Evolutionary conservation across 139 green algal species (phyloP).

Genomic region (Astrephomene gubernaculifera): DNA sequence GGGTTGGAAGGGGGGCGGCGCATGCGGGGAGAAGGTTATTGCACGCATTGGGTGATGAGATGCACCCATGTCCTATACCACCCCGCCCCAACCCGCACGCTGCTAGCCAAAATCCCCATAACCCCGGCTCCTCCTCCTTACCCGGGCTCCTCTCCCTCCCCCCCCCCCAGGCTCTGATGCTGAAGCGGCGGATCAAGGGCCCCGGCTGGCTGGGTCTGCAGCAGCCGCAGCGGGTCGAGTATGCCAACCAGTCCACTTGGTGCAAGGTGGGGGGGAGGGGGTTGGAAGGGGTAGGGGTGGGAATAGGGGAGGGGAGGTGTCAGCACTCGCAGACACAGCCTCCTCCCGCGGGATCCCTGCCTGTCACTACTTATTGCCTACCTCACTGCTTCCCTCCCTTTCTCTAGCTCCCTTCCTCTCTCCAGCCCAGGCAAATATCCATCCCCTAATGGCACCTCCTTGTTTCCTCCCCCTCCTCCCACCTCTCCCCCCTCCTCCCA

Average conservation of each 20-base stretch:
- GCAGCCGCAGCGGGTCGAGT: constrained; percentile 51
- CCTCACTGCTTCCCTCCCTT: too few species aligned
- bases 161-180: constrained; percentile 65
- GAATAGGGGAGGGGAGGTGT: background rate
- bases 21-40: too few species aligned
- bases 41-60: too few species aligned
- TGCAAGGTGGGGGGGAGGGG: constrained; percentile 71
- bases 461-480: background rate
- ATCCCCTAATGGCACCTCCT: too few species aligned
- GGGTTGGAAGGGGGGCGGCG: too few species aligned
- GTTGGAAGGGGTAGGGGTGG: background rate
- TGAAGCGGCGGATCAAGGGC: constrained; percentile 96
- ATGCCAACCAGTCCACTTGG: constrained; percentile 78
- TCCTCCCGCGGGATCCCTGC: too few species aligned
- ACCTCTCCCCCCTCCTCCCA: background rate
- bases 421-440: too few species aligned
- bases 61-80: too few species aligned
- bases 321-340: background rate
- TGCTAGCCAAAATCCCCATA: background rate
- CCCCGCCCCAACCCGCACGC: too few species aligned
- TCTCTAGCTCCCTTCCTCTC: too few species aligned
- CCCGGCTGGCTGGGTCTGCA: constrained; percentile 88
- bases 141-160: too few species aligned
- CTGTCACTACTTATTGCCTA: too few species aligned
- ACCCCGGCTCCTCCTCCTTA: background rate